Percentiles rank a stretch among this genome's conserved stretches.
Evolutionary conservation across 495 filamentous ascomycete genomes (phyloP).

Genomic region (Mycothermus thermophilus): DNA sequence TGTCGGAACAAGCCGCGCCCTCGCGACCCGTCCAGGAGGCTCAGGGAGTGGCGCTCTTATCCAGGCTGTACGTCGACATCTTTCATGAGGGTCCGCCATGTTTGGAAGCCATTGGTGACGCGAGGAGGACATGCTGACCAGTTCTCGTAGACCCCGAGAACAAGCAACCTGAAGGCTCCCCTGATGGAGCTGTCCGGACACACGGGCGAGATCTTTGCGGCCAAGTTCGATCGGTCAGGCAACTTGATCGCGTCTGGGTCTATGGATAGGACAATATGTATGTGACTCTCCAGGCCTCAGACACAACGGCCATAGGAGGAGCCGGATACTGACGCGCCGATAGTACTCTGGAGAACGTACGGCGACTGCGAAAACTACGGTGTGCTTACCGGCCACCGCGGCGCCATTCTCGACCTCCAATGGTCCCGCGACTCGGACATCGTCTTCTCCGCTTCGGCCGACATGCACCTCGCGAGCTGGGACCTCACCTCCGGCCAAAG

Average conservation of each 20-base stretch:
- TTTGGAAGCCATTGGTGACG: no score
- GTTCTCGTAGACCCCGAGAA: slow-evolving; percentile 53
- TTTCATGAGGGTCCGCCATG: no score
- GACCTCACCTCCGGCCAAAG: slow-evolving; percentile 75
- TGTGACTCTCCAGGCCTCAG: no score
- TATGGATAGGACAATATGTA: slow-evolving; percentile 87
- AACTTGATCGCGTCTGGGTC: slow-evolving; percentile 87
- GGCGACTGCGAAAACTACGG: slow-evolving; percentile 92
- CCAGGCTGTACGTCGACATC: slow-evolving; percentile 79
- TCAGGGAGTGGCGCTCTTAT: slow-evolving; percentile 56
- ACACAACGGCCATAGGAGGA: no score
- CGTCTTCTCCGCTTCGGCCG: slow-evolving; percentile 86
- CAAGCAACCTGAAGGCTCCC: slow-evolving; percentile 76
- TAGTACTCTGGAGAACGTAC: slow-evolving; percentile 86
- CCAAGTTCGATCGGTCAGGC: slow-evolving; percentile 76
- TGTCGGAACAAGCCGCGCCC: slow-evolving; percentile 46
- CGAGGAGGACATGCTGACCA: slow-evolving; percentile 10
- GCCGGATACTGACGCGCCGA: no score
- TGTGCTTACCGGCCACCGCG: slow-evolving; percentile 71
- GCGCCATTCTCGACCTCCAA: slow-evolving; percentile 79
- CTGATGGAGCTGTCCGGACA: slow-evolving; percentile 87
- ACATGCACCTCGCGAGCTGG: slow-evolving; percentile 88
- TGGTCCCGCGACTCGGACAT: slow-evolving; percentile 92
- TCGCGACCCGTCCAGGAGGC: slow-evolving; percentile 50
- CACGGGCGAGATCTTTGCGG: slow-evolving; percentile 73